These are phyloP conservation scores for Volvox carteri DNA, from an alignment of 163 green algal species.

Conservation along the genomic window DNA sequence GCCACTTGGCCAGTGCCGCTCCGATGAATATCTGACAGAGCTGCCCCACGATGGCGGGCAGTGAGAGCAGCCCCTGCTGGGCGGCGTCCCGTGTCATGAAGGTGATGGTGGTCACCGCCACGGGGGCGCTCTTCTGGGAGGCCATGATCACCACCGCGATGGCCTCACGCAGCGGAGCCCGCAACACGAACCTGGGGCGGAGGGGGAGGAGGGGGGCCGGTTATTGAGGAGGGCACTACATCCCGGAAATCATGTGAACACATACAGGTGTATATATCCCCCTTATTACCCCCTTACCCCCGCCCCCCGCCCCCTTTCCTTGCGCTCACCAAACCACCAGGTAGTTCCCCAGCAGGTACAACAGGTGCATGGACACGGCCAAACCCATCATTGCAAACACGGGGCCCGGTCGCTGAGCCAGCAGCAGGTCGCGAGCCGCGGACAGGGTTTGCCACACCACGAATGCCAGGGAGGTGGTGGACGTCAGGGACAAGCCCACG, in stretches of 20 bases:
- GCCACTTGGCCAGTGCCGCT: conserved; percentile 27
- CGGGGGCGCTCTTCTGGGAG: conserved; percentile 77
- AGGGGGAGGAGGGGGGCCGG: not conserved
- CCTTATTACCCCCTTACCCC: not conserved
- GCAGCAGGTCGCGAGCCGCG: conserved; percentile 60
- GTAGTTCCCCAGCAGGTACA: conserved; percentile 67
- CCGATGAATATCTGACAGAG: conserved; percentile 76
- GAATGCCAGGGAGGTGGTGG: conserved; percentile 71
- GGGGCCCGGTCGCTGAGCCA: conserved; percentile 47
- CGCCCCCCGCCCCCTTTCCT: no score
- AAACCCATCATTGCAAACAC: conserved; percentile 60
- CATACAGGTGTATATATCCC: not conserved
- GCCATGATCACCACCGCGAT: conserved; percentile 68
- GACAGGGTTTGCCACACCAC: conserved; percentile 81
- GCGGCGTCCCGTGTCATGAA: conserved; percentile 54
- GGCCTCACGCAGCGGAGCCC: conserved; percentile 56
- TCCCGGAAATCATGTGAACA: not conserved
- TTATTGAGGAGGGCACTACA: not conserved
- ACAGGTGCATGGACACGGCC: conserved; percentile 58
- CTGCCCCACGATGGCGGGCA: conserved; percentile 73
- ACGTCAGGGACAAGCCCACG: conserved; percentile 59
- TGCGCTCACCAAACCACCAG: conserved; percentile 43
- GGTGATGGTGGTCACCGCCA: conserved; percentile 78
- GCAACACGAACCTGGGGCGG: conserved; percentile 51
- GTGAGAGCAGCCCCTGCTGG: conserved; percentile 63